Percentiles rank a stretch among this genome's conserved stretches.
Evolutionary conservation across 768 basidiomycete species (phyloP).

Genomic region (Leccinum pellstonianum): DNA sequence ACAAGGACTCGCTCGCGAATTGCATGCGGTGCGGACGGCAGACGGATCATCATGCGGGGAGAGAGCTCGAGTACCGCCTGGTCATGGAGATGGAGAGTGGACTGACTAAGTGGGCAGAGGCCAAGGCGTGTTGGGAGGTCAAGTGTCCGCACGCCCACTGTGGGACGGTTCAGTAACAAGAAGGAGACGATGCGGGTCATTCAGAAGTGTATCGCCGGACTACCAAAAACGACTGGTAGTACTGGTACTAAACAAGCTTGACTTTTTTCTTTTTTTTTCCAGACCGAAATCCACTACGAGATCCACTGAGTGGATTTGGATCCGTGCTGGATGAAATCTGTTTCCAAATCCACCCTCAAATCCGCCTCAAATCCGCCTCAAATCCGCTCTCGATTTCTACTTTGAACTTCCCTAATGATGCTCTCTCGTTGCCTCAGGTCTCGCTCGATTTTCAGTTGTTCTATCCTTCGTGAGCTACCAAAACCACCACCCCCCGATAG

Average conservation of each 20-base stretch:
- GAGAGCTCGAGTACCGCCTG: constrained; percentile 62
- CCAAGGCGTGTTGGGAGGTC: constrained; percentile 60
- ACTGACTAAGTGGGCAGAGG: constrained; percentile 54
- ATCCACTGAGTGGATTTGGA: too few relatives aligned
- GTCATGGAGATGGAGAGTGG: too few relatives aligned
- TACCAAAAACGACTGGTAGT: constrained; percentile 43
- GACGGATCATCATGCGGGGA: constrained; percentile 62
- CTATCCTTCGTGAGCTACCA: constrained; percentile 41
- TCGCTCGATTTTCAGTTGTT: constrained; percentile 25
- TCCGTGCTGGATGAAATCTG: too few relatives aligned
- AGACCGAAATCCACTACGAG: too few relatives aligned
- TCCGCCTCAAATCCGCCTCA: too few relatives aligned
- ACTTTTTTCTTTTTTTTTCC: too few relatives aligned
- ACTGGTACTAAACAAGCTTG: constrained; percentile 5
- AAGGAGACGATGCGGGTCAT: constrained; percentile 49
- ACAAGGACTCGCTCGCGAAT: too few relatives aligned
- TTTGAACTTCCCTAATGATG: too few relatives aligned
- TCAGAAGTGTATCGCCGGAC: constrained; percentile 49
- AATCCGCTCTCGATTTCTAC: too few relatives aligned
- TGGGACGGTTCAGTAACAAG: too few relatives aligned
- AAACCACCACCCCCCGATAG: constrained; percentile 77
- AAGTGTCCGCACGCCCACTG: constrained; percentile 48
- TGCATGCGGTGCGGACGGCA: too few relatives aligned
- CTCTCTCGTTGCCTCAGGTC: background rate
- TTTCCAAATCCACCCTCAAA: too few relatives aligned